phyloP scores from a whole-genome alignment of 2,329 filamentous ascomycete species.

The Diaporthe vexans region DNA sequence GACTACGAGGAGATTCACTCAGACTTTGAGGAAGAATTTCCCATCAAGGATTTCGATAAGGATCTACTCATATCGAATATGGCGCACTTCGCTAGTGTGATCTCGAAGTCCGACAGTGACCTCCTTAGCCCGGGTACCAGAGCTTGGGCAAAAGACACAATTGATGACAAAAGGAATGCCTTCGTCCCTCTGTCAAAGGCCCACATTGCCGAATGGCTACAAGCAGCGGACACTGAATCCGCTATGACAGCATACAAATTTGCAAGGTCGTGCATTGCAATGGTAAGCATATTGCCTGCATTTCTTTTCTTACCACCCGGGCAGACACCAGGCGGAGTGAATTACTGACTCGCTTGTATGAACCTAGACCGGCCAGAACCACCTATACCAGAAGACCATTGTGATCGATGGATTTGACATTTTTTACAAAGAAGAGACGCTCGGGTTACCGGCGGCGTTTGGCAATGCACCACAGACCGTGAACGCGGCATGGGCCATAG shows the following conservation, averaged over 20 bases:
- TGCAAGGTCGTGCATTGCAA: not conserved
- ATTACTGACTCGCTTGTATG: not conserved
- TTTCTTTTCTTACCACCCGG: not conserved
- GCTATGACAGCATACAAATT: not conserved
- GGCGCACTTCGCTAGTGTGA: not conserved
- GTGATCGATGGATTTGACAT: not conserved
- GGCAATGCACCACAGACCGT: not conserved
- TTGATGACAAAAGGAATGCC: not conserved
- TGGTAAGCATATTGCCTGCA: not conserved
- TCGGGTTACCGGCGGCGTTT: not conserved
- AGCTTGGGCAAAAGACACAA: not conserved
- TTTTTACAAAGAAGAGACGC: not conserved
- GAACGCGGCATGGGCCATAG: not conserved
- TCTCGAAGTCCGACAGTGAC: not conserved
- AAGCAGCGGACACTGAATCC: not conserved
- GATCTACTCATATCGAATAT: not conserved
- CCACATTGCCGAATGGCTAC: not conserved
- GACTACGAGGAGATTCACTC: not conserved
- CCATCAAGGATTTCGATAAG: not conserved
- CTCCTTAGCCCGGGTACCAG: not conserved
- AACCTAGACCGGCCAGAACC: not conserved
- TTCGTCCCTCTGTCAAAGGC: constrained; percentile 7
- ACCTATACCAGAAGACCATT: not conserved
- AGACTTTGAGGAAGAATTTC: not conserved
- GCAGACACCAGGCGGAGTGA: too few species aligned